Percentiles rank a stretch among this genome's conserved stretches.
Conservation (phyloP, 371 early-diverging fungal genomes). For the Circinella umbellata region DNA sequence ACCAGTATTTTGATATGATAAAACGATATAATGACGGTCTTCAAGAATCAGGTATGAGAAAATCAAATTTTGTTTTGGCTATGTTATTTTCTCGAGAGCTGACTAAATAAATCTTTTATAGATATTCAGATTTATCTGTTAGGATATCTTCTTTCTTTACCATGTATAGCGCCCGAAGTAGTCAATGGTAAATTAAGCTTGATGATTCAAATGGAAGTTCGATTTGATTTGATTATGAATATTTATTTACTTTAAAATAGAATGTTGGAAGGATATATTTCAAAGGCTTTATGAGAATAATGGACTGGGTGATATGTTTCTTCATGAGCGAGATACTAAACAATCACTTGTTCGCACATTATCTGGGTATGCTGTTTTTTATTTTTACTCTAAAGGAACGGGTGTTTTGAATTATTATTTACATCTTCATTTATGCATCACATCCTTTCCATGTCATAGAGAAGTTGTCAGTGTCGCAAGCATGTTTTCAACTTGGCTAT, state of each 20-base stretch:
- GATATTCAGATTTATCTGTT: conserved; percentile 28
- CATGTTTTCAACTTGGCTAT: conserved; percentile 45
- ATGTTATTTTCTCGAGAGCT: too few species aligned
- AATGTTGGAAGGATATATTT: conserved; percentile 38
- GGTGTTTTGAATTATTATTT: too few species aligned
- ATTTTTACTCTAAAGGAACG: too few species aligned
- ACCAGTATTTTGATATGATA: conserved; percentile 2
- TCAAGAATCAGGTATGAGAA: conserved; percentile 4
- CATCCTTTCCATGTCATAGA: not conserved
- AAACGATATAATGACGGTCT: not conserved
- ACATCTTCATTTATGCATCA: not conserved
- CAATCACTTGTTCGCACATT: conserved; percentile 23
- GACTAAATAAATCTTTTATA: not conserved
- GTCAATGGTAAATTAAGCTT: conserved; percentile 22
- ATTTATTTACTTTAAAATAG: conserved; percentile 14
- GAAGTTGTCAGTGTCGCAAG: conserved; percentile 15
- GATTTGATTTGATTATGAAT: not conserved
- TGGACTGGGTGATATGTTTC: conserved; percentile 33
- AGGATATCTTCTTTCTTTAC: conserved; percentile 38
- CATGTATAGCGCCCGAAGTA: conserved; percentile 30
- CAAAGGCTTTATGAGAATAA: conserved; percentile 25
- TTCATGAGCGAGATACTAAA: conserved; percentile 27
- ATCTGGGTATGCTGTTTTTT: conserved; percentile 16
- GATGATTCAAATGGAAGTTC: not conserved
- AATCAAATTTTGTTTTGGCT: too few species aligned